phyloP scores from a whole-genome alignment of 495 filamentous ascomycete genomes.

The Pseudomonodictys pantanalensis region DNA sequence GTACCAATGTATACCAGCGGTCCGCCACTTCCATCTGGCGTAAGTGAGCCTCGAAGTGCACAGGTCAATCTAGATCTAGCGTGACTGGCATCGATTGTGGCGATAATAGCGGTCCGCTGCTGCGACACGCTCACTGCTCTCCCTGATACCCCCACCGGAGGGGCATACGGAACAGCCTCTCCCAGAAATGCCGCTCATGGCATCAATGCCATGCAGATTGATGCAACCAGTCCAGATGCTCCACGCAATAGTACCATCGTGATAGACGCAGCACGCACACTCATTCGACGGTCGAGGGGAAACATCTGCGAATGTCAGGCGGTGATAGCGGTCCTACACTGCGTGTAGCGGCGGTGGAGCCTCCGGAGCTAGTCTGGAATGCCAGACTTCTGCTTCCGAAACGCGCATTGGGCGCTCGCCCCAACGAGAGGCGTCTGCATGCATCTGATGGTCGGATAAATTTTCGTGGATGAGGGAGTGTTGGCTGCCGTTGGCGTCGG shows the following conservation, averaged over 20 bases:
- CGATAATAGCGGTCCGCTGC: neutral
- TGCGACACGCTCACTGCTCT: neutral
- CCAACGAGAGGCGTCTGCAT: neutral
- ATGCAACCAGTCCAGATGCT: conserved; percentile 3
- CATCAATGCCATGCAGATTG: conserved; percentile 21
- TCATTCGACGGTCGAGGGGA: conserved; percentile 27
- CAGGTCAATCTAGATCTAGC: conserved; percentile 31
- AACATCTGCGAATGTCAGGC: conserved; percentile 16
- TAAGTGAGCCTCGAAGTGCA: conserved; percentile 6
- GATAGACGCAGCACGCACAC: neutral
- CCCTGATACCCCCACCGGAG: neutral
- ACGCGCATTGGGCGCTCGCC: conserved; percentile 4
- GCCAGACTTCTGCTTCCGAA: neutral
- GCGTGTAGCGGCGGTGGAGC: conserved; percentile 13
- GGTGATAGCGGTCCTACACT: conserved; percentile 33
- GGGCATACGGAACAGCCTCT: conserved; percentile 5
- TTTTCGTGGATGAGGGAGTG: conserved; percentile 7
- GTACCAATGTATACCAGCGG: conserved; percentile 25
- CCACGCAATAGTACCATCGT: neutral
- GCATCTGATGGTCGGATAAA: conserved; percentile 29
- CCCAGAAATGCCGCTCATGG: conserved; percentile 12
- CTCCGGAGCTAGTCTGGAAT: conserved; percentile 24
- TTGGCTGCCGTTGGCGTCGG: conserved; percentile 19
- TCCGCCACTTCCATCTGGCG: conserved; percentile 7
- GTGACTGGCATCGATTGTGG: conserved; percentile 12